Evolutionary conservation across 1,284 basidiomycete genomes (phyloP), one percentile per base, ranked within the genome.

Genomic region (Cystobasidiaceae sp.): DNA sequence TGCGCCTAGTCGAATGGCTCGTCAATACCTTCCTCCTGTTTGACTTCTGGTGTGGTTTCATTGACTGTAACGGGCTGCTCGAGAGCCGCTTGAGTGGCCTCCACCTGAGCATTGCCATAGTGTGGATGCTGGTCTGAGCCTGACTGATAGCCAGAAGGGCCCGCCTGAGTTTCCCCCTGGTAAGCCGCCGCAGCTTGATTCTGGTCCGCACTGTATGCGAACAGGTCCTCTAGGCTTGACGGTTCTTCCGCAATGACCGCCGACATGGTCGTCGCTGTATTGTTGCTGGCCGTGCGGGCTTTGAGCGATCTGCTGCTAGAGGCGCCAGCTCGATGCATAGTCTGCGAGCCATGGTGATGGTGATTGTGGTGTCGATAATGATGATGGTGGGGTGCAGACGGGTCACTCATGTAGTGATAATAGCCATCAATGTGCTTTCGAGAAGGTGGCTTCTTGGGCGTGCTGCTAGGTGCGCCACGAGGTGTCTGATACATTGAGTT

Each of bases 401-500:
- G 23, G 19, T 11, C 23, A 44, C 21, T 28, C n/a, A 28, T 27
- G 25, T 44, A 56, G 15, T 28, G 32, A 27, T 25, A 56, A 41
- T 34, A n/a, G n/a, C 33, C 54, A 23, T 56, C 54, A 21, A 21
- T 28, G 21, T 28, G 54, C 5, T 44, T 56, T 28, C 41, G n/a
- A 27, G 54, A 28, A 56, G 41, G 54, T 44, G 37, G 37, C 1
- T 39, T 30, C 7, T 41, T 30, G 4, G 54, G 6, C 23, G 39
- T 9, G 13, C 25, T 30, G 4, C 27, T 5, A n/a, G n/a, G 28
- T 19, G 54, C 54, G 21, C 37, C 39, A 9, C 54, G 54, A 8
- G 54, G 54, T 13, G 54, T 56, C 25, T 56, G 54, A 21, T 43
- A 56, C 37, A 44, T 41, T 19, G 54, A 44, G 28, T 37, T 28